phyloP scores from a whole-genome alignment of 176 grass and related monocot species.

The Dendrocalamus sinicus region DNA sequence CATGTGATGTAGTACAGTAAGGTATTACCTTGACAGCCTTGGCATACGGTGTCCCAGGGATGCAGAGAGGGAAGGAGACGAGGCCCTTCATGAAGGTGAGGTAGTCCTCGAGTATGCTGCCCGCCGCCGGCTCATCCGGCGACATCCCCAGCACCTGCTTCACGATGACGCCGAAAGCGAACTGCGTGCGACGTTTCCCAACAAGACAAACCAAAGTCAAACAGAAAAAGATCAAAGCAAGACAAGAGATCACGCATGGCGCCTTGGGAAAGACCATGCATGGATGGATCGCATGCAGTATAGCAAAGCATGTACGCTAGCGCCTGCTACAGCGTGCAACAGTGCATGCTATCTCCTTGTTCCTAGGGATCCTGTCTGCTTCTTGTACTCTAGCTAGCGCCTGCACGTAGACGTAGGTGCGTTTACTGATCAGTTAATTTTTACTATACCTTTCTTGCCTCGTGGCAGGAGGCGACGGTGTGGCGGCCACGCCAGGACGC shows the following conservation, averaged over 20 bases:
- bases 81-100: slow-evolving; percentile 68
- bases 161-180: slow-evolving; percentile 64
- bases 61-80: slow-evolving; percentile 58
- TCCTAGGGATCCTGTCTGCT: slow-evolving; percentile 7
- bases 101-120: slow-evolving; percentile 55
- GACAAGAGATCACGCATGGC: not conserved
- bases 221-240: not conserved
- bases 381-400: not conserved
- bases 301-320: too few species aligned
- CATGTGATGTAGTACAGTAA: not conserved
- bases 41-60: slow-evolving; percentile 58
- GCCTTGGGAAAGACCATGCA: not conserved
- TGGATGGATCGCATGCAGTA: not conserved
- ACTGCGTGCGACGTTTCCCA: slow-evolving; percentile 35
- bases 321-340: too few species aligned
- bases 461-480: slow-evolving; percentile 19
- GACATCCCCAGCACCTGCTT: slow-evolving; percentile 65
- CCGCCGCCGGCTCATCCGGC: slow-evolving; percentile 40
- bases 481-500: slow-evolving; percentile 26
- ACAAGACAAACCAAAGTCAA: slow-evolving; percentile 1
- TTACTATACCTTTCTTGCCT: slow-evolving; percentile 35
- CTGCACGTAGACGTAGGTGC: not conserved
- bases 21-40: slow-evolving; percentile 48
- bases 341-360: not conserved
- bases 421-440: too few species aligned